phyloP scores from a whole-genome alignment of 805 yeast genomes.

The Ogataea corticis region DNA sequence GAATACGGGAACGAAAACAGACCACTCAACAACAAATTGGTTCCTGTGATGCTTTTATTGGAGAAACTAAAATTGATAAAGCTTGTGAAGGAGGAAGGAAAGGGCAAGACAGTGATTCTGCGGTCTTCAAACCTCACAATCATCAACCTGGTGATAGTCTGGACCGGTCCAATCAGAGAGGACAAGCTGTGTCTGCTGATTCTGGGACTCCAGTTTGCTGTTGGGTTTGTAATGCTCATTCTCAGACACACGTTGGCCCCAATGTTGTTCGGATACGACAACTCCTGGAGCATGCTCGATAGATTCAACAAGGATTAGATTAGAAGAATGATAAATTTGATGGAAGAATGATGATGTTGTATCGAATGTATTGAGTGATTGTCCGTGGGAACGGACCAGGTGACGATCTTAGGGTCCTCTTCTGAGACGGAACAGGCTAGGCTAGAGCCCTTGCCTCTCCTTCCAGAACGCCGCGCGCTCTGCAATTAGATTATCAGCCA shows the following conservation, averaged over 20 bases:
- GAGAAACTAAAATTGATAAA: constrained; percentile 50
- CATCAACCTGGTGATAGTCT: constrained; percentile 77
- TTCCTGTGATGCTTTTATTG: constrained; percentile 45
- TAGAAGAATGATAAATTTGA: too few species aligned
- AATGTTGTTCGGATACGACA: constrained; percentile 86
- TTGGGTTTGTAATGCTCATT: constrained; percentile 67
- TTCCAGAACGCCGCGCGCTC: constrained; percentile 47
- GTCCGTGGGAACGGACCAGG: too few species aligned
- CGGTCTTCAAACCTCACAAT: constrained; percentile 80
- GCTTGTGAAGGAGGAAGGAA: constrained; percentile 35
- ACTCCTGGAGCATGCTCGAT: constrained; percentile 46
- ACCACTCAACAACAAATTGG: constrained; percentile 30
- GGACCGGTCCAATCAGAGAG: constrained; percentile 90
- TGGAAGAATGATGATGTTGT: too few species aligned
- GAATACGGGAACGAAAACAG: constrained; percentile 32
- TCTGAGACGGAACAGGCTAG: too few species aligned
- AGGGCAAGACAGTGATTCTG: constrained; percentile 29
- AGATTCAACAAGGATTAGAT: constrained; percentile 23
- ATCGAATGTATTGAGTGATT: background rate
- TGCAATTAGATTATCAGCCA: constrained; percentile 61
- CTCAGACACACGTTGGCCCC: constrained; percentile 85
- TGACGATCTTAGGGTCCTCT: too few species aligned
- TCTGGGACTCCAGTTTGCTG: constrained; percentile 57
- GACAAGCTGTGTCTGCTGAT: constrained; percentile 66
- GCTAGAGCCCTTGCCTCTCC: too few species aligned